phyloP scores from a whole-genome alignment of 129 eudicot species.

The Logfia minima region DNA sequence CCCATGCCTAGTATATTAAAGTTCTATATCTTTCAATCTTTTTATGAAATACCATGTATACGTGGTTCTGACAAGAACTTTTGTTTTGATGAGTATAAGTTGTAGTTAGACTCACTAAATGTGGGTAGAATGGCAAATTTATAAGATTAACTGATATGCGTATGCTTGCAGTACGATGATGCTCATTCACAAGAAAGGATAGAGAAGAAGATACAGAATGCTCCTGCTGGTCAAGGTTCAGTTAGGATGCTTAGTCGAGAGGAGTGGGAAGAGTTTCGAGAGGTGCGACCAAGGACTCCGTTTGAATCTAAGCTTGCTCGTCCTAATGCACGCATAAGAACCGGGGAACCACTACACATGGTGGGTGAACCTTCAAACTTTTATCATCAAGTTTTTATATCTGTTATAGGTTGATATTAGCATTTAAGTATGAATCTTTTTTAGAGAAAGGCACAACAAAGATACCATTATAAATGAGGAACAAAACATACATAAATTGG shows the following conservation, averaged over 20 bases:
- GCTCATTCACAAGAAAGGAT: constrained; percentile 83
- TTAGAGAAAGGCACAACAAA: neutral
- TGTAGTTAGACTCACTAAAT: neutral
- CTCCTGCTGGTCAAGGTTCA: constrained; percentile 85
- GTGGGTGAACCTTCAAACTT: constrained; percentile 54
- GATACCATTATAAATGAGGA: neutral
- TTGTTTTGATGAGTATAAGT: neutral
- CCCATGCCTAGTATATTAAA: neutral
- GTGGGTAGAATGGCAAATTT: neutral
- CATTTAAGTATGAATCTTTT: neutral
- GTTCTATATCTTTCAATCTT: no score
- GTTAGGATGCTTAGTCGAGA: constrained; percentile 91
- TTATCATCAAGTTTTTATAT: constrained; percentile 13
- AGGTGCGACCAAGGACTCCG: constrained; percentile 91
- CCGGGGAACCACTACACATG: constrained; percentile 74
- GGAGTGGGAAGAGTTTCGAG: constrained; percentile 88
- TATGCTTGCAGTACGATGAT: constrained; percentile 62
- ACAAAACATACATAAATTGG: neutral
- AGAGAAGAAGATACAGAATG: constrained; percentile 76
- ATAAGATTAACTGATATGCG: neutral
- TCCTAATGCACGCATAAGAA: constrained; percentile 82
- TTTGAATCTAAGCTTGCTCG: constrained; percentile 97
- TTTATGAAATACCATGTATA: neutral
- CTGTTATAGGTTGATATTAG: constrained; percentile 3
- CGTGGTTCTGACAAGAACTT: neutral